A percentile compares a stretch with the other conserved stretches of the same genome.
phyloP scores from a whole-genome alignment of 768 basidiomycete genomes.

The Lactarius trivialis region DNA sequence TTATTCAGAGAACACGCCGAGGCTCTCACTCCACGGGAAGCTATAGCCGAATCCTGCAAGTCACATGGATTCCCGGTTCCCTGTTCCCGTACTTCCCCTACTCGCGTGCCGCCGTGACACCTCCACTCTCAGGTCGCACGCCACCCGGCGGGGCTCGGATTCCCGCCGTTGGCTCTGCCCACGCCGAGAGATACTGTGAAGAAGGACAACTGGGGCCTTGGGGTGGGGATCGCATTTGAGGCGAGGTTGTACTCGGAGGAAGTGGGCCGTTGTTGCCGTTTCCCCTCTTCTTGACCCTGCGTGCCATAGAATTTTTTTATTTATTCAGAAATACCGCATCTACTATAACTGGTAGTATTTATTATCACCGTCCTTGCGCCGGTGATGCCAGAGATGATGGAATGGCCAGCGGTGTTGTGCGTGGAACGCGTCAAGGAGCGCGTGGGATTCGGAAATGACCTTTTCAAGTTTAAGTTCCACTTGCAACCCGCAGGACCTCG shows the following conservation, averaged over 20 bases:
- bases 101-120: constrained; percentile 19
- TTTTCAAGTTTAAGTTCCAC: too few relatives aligned
- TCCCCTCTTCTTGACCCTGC: background rate
- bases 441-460: too few relatives aligned
- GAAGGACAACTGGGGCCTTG: too few relatives aligned
- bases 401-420: background rate
- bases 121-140: background rate
- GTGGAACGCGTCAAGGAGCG: too few relatives aligned
- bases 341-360: too few relatives aligned
- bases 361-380: background rate
- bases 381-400: background rate
- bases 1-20: too few relatives aligned
- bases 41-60: too few relatives aligned
- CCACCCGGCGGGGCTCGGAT: constrained; percentile 2
- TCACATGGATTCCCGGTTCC: constrained; percentile 22
- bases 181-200: background rate
- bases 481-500: too few relatives aligned
- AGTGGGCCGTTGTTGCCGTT: background rate
- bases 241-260: background rate
- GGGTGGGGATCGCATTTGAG: background rate
- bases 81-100: constrained; percentile 30
- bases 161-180: background rate
- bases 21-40: too few relatives aligned
- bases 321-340: too few relatives aligned
- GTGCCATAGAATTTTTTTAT: too few relatives aligned